Conservation (phyloP, 192 early-diverging fungal species). For the Diversispora eburnea region DNA sequence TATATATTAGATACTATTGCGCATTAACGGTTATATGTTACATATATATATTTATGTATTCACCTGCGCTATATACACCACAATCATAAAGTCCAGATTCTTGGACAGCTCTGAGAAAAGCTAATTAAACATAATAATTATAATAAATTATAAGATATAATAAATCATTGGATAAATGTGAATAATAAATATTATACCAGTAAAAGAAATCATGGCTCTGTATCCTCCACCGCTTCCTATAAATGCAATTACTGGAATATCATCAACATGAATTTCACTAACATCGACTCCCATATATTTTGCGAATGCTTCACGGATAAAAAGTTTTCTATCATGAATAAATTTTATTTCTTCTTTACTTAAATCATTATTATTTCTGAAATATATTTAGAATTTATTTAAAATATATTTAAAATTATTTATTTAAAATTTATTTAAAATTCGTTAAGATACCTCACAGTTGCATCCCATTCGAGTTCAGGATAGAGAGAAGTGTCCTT, state of each 20-base stretch:
- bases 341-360: slow-evolving; percentile 46
- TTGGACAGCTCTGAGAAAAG: slow-evolving; percentile 65
- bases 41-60: slow-evolving; percentile 39
- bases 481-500: slow-evolving; percentile 38
- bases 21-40: slow-evolving; percentile 4
- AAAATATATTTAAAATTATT: neutral
- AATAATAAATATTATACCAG: slow-evolving; percentile 30
- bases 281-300: slow-evolving; percentile 67
- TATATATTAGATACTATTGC: too few relatives aligned
- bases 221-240: slow-evolving; percentile 79
- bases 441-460: slow-evolving; percentile 31
- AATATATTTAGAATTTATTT: neutral
- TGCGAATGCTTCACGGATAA: slow-evolving; percentile 62
- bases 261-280: slow-evolving; percentile 58
- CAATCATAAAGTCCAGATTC: slow-evolving; percentile 66
- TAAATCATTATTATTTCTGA: slow-evolving; percentile 32
- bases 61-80: slow-evolving; percentile 68
- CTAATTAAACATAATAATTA: neutral
- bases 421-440: too few relatives aligned
- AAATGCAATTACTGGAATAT: slow-evolving; percentile 69
- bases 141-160: neutral
- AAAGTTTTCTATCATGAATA: slow-evolving; percentile 43
- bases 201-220: slow-evolving; percentile 74
- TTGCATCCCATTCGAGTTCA: slow-evolving; percentile 43
- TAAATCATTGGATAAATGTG: too few relatives aligned